phyloP scores from a whole-genome alignment of 1,284 basidiomycete genomes.

The Trichosporon ovoides region DNA sequence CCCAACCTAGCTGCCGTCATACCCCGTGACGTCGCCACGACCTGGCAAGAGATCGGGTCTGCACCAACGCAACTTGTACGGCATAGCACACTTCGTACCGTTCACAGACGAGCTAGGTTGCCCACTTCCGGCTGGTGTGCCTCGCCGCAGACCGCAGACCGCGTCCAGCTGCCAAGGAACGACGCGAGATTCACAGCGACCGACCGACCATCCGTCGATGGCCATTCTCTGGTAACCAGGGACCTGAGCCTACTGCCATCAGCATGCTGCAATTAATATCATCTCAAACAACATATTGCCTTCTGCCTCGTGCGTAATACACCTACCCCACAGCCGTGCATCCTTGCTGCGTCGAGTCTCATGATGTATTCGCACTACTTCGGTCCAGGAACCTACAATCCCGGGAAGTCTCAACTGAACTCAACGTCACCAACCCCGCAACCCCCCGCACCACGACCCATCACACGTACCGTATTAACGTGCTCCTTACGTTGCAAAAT shows the following conservation, averaged over 20 bases:
- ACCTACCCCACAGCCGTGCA: background rate
- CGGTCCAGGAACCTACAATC: constrained; percentile 3
- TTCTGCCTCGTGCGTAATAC: background rate
- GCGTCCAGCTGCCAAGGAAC: background rate
- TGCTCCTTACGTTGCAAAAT: background rate
- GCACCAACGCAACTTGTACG: background rate
- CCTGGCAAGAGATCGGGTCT: background rate
- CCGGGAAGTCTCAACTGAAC: background rate
- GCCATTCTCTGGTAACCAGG: constrained; percentile 1
- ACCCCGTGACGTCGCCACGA: background rate
- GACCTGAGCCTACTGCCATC: background rate
- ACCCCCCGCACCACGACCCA: background rate
- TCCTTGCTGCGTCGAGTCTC: background rate
- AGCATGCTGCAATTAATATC: no score
- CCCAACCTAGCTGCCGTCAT: background rate
- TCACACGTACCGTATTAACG: no score
- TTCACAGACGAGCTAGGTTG: background rate
- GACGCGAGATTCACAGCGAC: background rate
- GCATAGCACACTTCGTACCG: background rate
- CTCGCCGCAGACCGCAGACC: no score
- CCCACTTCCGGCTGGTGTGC: background rate
- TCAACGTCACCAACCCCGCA: background rate
- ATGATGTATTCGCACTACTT: constrained; percentile 2
- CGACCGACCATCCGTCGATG: no score
- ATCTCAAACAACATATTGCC: background rate